phyloP scores from a whole-genome alignment of 2,329 filamentous ascomycete genomes.

The Penicillium sp. region DNA sequence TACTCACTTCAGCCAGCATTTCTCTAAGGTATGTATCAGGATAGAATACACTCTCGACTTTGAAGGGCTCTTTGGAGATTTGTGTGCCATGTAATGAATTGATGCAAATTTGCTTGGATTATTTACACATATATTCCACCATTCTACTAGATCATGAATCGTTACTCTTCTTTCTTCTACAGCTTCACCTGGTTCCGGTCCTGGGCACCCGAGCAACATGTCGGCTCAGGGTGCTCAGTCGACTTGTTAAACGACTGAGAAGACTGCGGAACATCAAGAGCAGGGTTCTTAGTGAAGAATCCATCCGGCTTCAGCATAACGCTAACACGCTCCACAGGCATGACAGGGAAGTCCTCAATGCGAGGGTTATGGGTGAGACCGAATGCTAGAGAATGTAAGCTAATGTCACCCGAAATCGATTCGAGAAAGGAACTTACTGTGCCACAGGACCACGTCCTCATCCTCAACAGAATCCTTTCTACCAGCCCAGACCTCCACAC shows the following conservation, averaged over 20 bases:
- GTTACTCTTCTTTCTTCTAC: conserved; percentile 6
- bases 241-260: conserved; percentile 43
- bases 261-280: conserved; percentile 47
- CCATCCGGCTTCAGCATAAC: conserved; percentile 51
- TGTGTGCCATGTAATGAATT: too few species aligned
- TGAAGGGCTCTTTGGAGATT: neutral
- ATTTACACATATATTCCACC: neutral
- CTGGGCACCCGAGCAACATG: conserved; percentile 23
- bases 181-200: conserved; percentile 28
- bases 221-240: conserved; percentile 30
- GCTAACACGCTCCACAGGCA: conserved; percentile 59
- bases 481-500: conserved; percentile 53
- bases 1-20: conserved; percentile 31
- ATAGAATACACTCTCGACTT: neutral
- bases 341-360: conserved; percentile 67
- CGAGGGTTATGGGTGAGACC: conserved; percentile 65
- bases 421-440: conserved; percentile 30
- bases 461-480: conserved; percentile 52
- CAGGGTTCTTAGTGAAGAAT: conserved; percentile 53
- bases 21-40: conserved; percentile 38
- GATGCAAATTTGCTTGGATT: neutral
- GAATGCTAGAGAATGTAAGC: conserved; percentile 32
- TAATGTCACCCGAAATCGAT: conserved; percentile 29
- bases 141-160: neutral
- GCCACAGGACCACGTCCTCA: conserved; percentile 43